A percentile compares a stretch with the other conserved stretches of the same genome.
These are phyloP conservation scores for Abelmoschus esculentus DNA, from an alignment of 345 rosid genomes.

Conservation along the genomic window DNA sequence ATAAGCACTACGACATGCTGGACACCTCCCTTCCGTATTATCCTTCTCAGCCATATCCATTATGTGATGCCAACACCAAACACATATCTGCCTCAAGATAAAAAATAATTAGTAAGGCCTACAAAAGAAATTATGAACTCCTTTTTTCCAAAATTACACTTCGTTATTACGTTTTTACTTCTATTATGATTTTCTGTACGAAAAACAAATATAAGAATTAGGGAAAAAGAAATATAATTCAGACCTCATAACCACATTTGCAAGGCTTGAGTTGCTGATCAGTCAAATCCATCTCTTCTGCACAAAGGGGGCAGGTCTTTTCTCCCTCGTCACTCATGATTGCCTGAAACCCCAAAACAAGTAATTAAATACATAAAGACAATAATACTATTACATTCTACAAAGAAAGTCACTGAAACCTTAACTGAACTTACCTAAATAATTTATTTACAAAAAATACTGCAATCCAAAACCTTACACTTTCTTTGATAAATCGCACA, in stretches of 20 bases:
- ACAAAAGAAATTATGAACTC: not conserved
- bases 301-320: conserved; percentile 83
- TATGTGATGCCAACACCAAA: conserved; percentile 97
- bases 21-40: conserved; percentile 79
- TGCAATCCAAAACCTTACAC: not conserved
- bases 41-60: conserved; percentile 97
- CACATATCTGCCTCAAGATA: conserved; percentile 52
- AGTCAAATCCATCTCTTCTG: conserved; percentile 92
- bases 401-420: not conserved
- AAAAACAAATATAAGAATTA: not conserved
- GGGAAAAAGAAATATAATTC: not conserved
- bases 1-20: conserved; percentile 80
- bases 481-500: conserved; percentile 3
- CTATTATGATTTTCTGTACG: not conserved
- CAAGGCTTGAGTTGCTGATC: conserved; percentile 95
- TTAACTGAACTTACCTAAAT: not conserved
- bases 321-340: conserved; percentile 83
- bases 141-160: not conserved
- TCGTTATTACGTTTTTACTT: not conserved
- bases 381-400: not conserved
- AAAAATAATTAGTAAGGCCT: not conserved
- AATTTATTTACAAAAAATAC: not conserved
- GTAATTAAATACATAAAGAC: not conserved
- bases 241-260: conserved; percentile 92
- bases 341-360: conserved; percentile 18